Evolutionary conservation across 768 basidiomycete genomes (phyloP).

Genomic region (Dendrothele bispora): DNA sequence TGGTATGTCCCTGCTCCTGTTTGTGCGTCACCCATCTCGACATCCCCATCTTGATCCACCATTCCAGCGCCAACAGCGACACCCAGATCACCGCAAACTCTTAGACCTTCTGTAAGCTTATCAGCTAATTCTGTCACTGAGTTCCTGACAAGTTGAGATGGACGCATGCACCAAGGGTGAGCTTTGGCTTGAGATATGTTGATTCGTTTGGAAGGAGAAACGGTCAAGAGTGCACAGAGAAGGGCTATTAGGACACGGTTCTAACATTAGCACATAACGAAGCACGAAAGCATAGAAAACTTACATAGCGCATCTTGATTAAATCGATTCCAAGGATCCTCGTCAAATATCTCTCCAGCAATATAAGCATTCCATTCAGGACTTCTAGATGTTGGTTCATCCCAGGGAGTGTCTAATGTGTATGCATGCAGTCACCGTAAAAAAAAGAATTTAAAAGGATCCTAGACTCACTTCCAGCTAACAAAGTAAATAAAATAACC

Average conservation of each 20-base stretch:
- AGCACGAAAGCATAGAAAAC: constrained; percentile 20
- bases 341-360: constrained; percentile 68
- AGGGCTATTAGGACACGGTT: constrained; percentile 57
- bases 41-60: constrained; percentile 60
- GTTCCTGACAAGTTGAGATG: constrained; percentile 64
- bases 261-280: background rate
- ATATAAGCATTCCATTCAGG: constrained; percentile 80
- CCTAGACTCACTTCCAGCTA: constrained; percentile 81
- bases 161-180: constrained; percentile 78
- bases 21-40: constrained; percentile 60
- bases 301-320: constrained; percentile 58
- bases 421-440: background rate
- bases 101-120: constrained; percentile 66
- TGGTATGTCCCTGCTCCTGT: constrained; percentile 39
- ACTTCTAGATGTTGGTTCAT: constrained; percentile 80
- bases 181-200: constrained; percentile 47
- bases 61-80: constrained; percentile 22
- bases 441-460: background rate
- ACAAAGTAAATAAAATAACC: constrained; percentile 88
- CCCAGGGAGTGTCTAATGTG: constrained; percentile 91
- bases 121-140: constrained; percentile 59
- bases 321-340: constrained; percentile 80
- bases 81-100: constrained; percentile 69
- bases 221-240: constrained; percentile 68
- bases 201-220: constrained; percentile 69